Conservation (phyloP, 2,329 filamentous ascomycete species). For the Triangularia setosa region DNA sequence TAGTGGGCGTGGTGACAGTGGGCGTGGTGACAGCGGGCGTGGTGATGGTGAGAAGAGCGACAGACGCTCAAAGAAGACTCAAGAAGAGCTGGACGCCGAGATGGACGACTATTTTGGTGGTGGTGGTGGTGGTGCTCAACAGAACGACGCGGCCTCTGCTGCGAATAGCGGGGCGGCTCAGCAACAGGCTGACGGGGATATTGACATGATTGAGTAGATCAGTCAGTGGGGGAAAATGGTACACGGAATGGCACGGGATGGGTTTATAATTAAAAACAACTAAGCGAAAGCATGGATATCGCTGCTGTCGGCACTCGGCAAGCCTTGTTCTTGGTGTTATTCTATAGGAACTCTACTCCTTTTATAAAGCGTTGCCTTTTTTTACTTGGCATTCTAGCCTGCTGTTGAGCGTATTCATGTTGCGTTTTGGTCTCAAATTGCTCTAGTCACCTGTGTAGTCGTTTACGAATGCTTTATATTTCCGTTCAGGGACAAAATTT, state of each 20-base stretch:
- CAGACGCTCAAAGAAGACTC: slow-evolving; percentile 71
- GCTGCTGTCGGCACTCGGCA: not conserved
- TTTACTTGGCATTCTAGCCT: not conserved
- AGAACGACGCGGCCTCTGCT: slow-evolving; percentile 4
- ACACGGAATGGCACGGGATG: not conserved
- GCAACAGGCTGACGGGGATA: slow-evolving; percentile 13
- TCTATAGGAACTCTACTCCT: not conserved
- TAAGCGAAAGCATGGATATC: not conserved
- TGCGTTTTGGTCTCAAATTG: too few species aligned
- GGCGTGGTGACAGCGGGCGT: slow-evolving; percentile 30
- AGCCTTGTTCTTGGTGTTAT: not conserved
- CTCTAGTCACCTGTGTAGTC: too few species aligned
- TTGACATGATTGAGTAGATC: slow-evolving; percentile 56
- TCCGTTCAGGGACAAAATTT: too few species aligned
- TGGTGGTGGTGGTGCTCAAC: slow-evolving; percentile 17
- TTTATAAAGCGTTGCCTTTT: not conserved
- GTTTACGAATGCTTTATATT: too few species aligned
- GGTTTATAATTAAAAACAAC: not conserved
- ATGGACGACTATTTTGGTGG: slow-evolving; percentile 85
- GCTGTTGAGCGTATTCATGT: too few species aligned
- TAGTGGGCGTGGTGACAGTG: slow-evolving; percentile 34
- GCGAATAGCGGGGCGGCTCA: slow-evolving; percentile 4
- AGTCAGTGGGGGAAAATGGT: not conserved
- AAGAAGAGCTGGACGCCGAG: slow-evolving; percentile 90
- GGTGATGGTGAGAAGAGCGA: slow-evolving; percentile 39